Percentiles rank a stretch among this genome's conserved stretches.
These are phyloP conservation scores for Solanum clarkiae DNA, from an alignment of 257 asterid species.

Conservation along the genomic window DNA sequence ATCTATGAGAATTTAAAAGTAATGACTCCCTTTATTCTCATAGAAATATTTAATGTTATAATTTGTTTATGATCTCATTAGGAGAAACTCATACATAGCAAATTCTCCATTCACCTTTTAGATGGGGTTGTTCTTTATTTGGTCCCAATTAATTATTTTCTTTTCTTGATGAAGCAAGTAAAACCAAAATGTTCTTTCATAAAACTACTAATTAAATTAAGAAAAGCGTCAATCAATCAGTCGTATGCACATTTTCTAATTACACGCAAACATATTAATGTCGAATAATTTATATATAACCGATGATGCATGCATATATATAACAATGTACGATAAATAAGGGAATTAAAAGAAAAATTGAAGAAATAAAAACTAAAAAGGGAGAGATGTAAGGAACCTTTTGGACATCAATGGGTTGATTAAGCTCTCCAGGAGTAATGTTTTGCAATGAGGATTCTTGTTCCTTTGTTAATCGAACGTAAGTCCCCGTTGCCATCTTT, in stretches of 20 bases:
- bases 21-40: not conserved
- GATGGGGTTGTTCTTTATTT: not conserved
- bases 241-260: not conserved
- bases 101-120: not conserved
- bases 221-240: not conserved
- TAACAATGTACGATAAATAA: not conserved
- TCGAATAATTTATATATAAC: not conserved
- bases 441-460: conserved; percentile 28
- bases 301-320: not conserved
- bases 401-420: conserved; percentile 56
- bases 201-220: not conserved
- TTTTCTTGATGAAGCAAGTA: not conserved
- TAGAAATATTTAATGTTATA: not conserved
- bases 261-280: not conserved
- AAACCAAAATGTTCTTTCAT: not conserved
- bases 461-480: conserved; percentile 55
- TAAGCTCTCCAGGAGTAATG: conserved; percentile 73
- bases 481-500: conserved; percentile 43
- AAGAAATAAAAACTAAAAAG: not conserved
- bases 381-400: conserved; percentile 16
- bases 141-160: not conserved
- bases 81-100: not conserved
- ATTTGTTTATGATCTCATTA: not conserved
- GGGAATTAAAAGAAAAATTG: not conserved
- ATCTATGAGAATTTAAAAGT: not conserved